Conservation (phyloP, 1,284 basidiomycete species). For the Pseudozyma sp. region DNA sequence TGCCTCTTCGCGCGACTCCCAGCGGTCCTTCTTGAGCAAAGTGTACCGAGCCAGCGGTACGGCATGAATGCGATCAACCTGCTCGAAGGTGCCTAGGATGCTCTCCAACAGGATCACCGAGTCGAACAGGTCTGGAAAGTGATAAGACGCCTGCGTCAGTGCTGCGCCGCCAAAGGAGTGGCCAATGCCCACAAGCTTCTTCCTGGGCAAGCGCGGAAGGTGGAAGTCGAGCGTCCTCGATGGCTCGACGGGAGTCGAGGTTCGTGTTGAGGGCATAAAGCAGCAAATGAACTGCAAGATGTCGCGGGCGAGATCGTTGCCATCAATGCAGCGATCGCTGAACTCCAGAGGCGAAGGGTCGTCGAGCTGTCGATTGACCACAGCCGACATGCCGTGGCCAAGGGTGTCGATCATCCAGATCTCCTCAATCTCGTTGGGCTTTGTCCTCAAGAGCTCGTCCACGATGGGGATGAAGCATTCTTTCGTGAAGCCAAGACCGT, state of each 20-base stretch:
- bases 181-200: conserved; percentile 45
- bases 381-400: conserved; percentile 45
- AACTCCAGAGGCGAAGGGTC: conserved; percentile 36
- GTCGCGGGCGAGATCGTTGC: conserved; percentile 46
- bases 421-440: conserved; percentile 42
- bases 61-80: conserved; percentile 27
- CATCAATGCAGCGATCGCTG: conserved; percentile 49
- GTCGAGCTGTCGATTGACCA: conserved; percentile 49
- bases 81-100: conserved; percentile 33
- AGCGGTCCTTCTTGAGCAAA: conserved; percentile 43
- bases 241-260: conserved; percentile 37
- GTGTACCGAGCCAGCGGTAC: conserved; percentile 49
- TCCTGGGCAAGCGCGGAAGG: conserved; percentile 41
- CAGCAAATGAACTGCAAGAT: conserved; percentile 50
- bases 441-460: conserved; percentile 35
- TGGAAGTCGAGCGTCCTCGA: conserved; percentile 44
- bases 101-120: conserved; percentile 40
- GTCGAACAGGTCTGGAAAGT: conserved; percentile 42
- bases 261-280: conserved; percentile 40
- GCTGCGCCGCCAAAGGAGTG: conserved; percentile 49
- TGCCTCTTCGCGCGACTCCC: conserved; percentile 36
- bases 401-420: conserved; percentile 51
- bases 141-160: conserved; percentile 31
- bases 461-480: conserved; percentile 44
- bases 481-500: conserved; percentile 47